phyloP scores from a whole-genome alignment of 441 rosid species.

The Flueggea neowawraea region DNA sequence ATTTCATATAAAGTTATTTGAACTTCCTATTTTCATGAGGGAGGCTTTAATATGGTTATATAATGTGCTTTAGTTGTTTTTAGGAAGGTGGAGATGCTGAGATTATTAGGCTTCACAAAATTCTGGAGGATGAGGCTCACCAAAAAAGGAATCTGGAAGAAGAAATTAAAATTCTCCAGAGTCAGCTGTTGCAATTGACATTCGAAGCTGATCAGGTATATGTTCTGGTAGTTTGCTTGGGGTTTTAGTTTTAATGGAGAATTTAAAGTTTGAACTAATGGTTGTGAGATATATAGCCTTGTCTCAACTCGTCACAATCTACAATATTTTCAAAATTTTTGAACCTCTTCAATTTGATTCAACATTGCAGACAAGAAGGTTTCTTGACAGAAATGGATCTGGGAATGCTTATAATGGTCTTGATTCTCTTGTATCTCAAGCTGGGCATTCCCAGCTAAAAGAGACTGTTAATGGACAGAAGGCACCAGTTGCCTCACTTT shows the following conservation, averaged over 20 bases:
- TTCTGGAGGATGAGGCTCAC: conserved; percentile 77
- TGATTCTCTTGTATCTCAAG: conserved; percentile 55
- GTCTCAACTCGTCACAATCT: too few species aligned
- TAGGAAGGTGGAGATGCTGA: conserved; percentile 78
- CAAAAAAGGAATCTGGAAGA: conserved; percentile 89
- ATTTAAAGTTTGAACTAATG: too few species aligned
- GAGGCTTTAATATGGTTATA: conserved; percentile 8
- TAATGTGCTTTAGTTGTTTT: conserved; percentile 28
- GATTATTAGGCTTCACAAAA: conserved; percentile 63
- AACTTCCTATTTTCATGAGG: too few species aligned
- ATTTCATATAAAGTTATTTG: too few species aligned
- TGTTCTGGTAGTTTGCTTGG: too few species aligned
- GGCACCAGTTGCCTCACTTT: conserved; percentile 69
- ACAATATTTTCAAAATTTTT: too few species aligned
- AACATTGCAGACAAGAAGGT: conserved; percentile 54
- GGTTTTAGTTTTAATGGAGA: too few species aligned
- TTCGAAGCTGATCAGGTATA: conserved; percentile 95
- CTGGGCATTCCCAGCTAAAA: conserved; percentile 45
- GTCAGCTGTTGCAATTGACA: conserved; percentile 86
- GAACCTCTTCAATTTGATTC: too few species aligned
- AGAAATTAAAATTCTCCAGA: conserved; percentile 61
- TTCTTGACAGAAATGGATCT: conserved; percentile 54
- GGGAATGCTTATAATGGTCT: conserved; percentile 49
- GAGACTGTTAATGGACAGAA: conserved; percentile 64
- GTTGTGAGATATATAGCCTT: too few species aligned